Percentiles rank a stretch among this genome's conserved stretches.
Conservation (phyloP, 2,329 filamentous ascomycete genomes). For the Paraphaeosphaeria minitans region DNA sequence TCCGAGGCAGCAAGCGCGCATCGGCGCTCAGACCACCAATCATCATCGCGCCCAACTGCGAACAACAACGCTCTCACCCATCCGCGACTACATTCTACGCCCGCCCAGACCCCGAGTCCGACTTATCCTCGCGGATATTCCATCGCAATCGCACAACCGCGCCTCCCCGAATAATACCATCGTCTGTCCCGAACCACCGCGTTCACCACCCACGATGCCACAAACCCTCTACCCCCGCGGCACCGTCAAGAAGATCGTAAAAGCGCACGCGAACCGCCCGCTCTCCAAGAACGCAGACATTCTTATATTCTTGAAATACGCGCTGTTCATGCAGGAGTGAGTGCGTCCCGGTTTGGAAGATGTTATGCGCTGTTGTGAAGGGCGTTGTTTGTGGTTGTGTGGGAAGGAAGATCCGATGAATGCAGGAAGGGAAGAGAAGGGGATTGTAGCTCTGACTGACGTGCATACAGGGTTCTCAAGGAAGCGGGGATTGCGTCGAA, state of each 20-base stretch:
- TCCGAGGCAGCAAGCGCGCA: slow-evolving; percentile 3
- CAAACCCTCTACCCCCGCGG: slow-evolving; percentile 80
- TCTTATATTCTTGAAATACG: slow-evolving; percentile 83
- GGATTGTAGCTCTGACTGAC: slow-evolving; percentile 2
- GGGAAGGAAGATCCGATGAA: neutral
- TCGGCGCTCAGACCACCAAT: slow-evolving; percentile 18
- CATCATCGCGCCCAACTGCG: slow-evolving; percentile 15
- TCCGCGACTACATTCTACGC: neutral
- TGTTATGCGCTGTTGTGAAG: too few species aligned
- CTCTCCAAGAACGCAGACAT: slow-evolving; percentile 87
- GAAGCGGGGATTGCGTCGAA: slow-evolving; percentile 80
- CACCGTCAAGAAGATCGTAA: slow-evolving; percentile 86
- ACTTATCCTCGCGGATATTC: too few species aligned
- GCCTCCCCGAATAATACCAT: neutral
- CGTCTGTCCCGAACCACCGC: neutral
- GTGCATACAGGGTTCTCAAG: slow-evolving; percentile 68
- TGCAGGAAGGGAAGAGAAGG: neutral
- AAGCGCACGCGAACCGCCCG: slow-evolving; percentile 80
- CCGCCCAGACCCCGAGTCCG: neutral
- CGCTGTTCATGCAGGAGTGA: slow-evolving; percentile 75
- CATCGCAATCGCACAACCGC: neutral
- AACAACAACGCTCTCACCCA: neutral
- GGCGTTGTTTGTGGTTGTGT: too few species aligned
- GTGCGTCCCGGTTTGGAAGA: slow-evolving; percentile 23
- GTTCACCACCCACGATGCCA: slow-evolving; percentile 51